phyloP scores from a whole-genome alignment of 202 grass and related monocot species.

The Thinopyrum obtusiflorum region DNA sequence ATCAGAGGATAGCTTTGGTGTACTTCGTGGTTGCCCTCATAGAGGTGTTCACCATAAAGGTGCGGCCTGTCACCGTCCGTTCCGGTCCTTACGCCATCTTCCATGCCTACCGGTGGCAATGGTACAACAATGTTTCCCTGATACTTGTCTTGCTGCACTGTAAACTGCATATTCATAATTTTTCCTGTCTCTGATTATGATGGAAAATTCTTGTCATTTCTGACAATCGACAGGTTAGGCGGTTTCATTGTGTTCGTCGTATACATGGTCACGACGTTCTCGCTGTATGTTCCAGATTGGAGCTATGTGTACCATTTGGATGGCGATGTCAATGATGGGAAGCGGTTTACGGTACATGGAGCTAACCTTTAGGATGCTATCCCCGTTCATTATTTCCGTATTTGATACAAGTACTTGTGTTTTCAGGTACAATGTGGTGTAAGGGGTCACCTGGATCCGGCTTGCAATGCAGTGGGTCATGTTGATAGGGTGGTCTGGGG shows the following conservation, averaged over 20 bases:
- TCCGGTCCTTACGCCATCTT: conserved; percentile 52
- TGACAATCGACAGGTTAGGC: conserved; percentile 41
- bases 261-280: conserved; percentile 57
- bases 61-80: conserved; percentile 25
- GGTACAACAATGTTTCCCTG: conserved; percentile 23
- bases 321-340: conserved; percentile 52
- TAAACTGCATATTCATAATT: neutral
- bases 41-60: conserved; percentile 46
- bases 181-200: neutral
- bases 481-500: conserved; percentile 66
- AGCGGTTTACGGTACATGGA: conserved; percentile 42
- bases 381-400: neutral
- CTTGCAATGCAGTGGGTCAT: conserved; percentile 69
- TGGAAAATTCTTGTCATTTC: neutral
- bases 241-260: conserved; percentile 38
- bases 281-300: conserved; percentile 55
- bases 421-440: conserved; percentile 59
- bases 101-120: conserved; percentile 53
- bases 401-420: conserved; percentile 20
- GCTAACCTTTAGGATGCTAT: neutral
- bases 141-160: neutral
- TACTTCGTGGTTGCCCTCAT: conserved; percentile 64
- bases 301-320: conserved; percentile 47
- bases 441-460: conserved; percentile 51
- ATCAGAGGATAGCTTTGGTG: conserved; percentile 69